Evolutionary conservation across 2,329 filamentous ascomycete genomes (phyloP).

Genomic region (Claviceps sp.): DNA sequence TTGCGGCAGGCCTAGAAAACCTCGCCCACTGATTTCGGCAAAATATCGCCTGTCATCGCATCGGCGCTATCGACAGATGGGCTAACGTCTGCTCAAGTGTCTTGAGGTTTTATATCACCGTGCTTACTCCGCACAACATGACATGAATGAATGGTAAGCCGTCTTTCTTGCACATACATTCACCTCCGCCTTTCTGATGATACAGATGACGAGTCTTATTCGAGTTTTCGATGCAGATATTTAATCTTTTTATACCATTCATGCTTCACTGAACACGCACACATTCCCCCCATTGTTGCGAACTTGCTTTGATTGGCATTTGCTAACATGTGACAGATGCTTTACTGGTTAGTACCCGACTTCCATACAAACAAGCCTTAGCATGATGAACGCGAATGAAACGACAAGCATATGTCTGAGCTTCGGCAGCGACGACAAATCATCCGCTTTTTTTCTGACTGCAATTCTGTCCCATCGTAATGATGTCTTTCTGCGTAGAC

Average conservation of each 20-base stretch:
- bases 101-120: background rate
- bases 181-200: conserved; percentile 5
- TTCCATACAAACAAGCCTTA: conserved; percentile 9
- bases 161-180: background rate
- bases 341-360: conserved; percentile 11
- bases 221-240: conserved; percentile 60
- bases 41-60: conserved; percentile 5
- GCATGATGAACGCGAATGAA: conserved; percentile 73
- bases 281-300: background rate
- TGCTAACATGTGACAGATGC: conserved; percentile 11
- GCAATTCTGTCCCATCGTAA: conserved; percentile 6
- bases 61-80: background rate
- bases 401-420: conserved; percentile 99
- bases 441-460: conserved; percentile 16
- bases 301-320: conserved; percentile 1
- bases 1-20: conserved; percentile 99
- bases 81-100: background rate
- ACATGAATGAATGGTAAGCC: background rate
- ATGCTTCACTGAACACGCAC: conserved; percentile 41
- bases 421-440: conserved; percentile 34
- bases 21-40: conserved; percentile 75
- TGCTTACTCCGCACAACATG: background rate
- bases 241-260: conserved; percentile 56
- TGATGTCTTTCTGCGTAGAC: conserved; percentile 4
- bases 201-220: conserved; percentile 64